Conservation (phyloP, 2,329 filamentous ascomycete genomes). For the Colletotrichum filicis region DNA sequence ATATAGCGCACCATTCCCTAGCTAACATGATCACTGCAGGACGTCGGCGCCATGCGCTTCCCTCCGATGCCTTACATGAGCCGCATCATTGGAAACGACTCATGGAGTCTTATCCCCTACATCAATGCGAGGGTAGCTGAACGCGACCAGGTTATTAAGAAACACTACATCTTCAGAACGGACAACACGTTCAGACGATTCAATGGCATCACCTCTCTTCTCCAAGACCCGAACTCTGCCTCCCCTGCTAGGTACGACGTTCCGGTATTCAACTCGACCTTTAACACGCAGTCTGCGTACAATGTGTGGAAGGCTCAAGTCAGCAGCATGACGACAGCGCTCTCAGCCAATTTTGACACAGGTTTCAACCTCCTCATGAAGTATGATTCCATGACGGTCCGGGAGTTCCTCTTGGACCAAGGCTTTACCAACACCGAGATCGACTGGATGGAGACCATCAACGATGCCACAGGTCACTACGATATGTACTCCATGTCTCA, state of each 20-base stretch:
- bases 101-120: slow-evolving; percentile 39
- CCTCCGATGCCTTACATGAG: slow-evolving; percentile 47
- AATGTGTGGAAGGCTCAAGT: slow-evolving; percentile 29
- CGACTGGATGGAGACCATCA: slow-evolving; percentile 42
- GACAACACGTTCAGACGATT: slow-evolving; percentile 37
- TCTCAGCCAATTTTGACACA: slow-evolving; percentile 32
- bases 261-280: slow-evolving; percentile 33
- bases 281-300: slow-evolving; percentile 24
- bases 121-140: slow-evolving; percentile 34
- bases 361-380: slow-evolving; percentile 39
- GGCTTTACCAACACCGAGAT: slow-evolving; percentile 44
- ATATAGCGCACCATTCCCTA: not conserved
- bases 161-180: slow-evolving; percentile 37
- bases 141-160: slow-evolving; percentile 34
- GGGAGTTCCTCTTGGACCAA: slow-evolving; percentile 38
- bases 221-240: slow-evolving; percentile 17
- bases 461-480: slow-evolving; percentile 40
- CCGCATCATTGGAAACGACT: slow-evolving; percentile 36
- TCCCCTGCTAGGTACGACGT: slow-evolving; percentile 31
- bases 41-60: slow-evolving; percentile 54
- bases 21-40: slow-evolving; percentile 36
- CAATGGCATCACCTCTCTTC: slow-evolving; percentile 33
- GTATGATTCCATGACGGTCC: slow-evolving; percentile 37
- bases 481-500: slow-evolving; percentile 39
- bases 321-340: slow-evolving; percentile 18